These are phyloP conservation scores for Fraxinus quadrangulata DNA, from an alignment of 257 asterid genomes.

Conservation along the genomic window DNA sequence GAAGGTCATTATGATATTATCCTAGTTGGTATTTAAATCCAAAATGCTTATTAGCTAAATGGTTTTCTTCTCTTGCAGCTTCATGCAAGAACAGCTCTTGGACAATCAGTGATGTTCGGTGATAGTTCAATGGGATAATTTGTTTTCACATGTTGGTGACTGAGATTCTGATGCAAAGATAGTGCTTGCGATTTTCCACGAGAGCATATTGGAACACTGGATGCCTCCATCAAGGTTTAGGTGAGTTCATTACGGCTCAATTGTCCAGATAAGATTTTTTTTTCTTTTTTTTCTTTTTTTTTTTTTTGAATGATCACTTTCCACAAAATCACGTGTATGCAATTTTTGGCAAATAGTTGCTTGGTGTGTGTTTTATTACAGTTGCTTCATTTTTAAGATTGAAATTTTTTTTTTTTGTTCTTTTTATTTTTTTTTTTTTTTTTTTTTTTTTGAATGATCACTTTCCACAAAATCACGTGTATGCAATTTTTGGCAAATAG, in stretches of 20 bases:
- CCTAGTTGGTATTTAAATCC: constrained; percentile 18
- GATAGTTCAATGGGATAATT: constrained; percentile 53
- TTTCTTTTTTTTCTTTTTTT: not conserved
- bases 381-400: constrained; percentile 2
- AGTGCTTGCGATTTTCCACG: constrained; percentile 35
- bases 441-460: too few relatives aligned
- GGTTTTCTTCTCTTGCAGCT: constrained; percentile 52
- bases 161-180: constrained; percentile 25
- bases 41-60: constrained; percentile 23
- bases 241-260: constrained; percentile 16
- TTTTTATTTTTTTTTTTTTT: too few relatives aligned
- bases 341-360: constrained; percentile 5
- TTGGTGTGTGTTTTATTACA: not conserved
- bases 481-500: constrained; percentile 6
- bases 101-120: constrained; percentile 56
- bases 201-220: constrained; percentile 34
- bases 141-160: constrained; percentile 23
- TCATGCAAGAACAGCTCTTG: constrained; percentile 62
- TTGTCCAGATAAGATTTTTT: not conserved
- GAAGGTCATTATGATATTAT: constrained; percentile 52
- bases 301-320: too few relatives aligned
- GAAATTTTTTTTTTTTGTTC: too few relatives aligned
- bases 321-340: not conserved
- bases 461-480: not conserved
- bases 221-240: constrained; percentile 29